Base-by-base conservation (phyloP, 192 early-diverging fungal genomes). In the Coemansia sp. region DNA sequence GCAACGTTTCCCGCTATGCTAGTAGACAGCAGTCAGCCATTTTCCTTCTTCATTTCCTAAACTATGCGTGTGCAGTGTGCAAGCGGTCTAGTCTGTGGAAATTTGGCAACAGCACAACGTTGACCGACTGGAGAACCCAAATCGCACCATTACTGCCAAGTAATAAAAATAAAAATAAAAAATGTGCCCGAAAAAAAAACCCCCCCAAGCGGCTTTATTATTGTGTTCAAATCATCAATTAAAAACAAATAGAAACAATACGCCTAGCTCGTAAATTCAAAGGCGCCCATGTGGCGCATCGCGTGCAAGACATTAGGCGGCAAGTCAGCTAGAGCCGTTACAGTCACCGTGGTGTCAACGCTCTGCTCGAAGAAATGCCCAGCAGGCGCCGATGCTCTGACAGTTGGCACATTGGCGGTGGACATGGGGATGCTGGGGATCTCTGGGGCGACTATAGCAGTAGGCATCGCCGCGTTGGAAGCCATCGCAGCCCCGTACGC, bases 221-320 rank as follows among this genome's bases (percentile, higher is more conserved):
- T 20, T 25, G 42, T n/a, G 32, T 14, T 19, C 9, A 31, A 25
- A 29, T 40, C 41, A 53, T 9, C 22, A 22, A 12, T 24, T 46
- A 20, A 19, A 27, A 40, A 31, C 4, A 19, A 20, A 14, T 25
- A 51, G 19, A 39, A 59, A 37, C 25, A 22, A 40, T 27, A 56
- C 6, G 32, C n/a, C 57, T 32, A 64, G 15, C 10, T 43, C 24
- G 54, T 43, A 68, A 74, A 74, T 9, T 68, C 40, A 43, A 62
- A 74, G 8, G 60, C 60, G 19, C 72, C 72, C 10, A 74, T 24
- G 39, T 74, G 67, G 45, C 72, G 72, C 15, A 62, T 64, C 11
- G 51, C 72, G 22, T 64, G 59, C 25, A 74, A 31, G 6, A 74
- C 72, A 31, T 27, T 47, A 5, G 8, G 12, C 15, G 64, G 64